Evolutionary conservation across 192 early-diverging fungal genomes (phyloP).

Genomic region (Entomortierella beljakovae): DNA sequence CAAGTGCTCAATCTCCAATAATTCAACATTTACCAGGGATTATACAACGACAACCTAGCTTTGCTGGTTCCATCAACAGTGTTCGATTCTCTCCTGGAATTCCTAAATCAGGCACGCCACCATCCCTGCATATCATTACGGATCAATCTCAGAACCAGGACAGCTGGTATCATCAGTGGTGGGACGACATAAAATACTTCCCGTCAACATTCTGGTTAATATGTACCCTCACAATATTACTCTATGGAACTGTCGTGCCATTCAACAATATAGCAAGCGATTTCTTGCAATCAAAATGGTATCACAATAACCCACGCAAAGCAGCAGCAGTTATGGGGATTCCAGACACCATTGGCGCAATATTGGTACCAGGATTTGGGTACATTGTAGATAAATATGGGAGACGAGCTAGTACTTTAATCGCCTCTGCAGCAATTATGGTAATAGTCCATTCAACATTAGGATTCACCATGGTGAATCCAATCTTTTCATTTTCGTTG

Average conservation of each 20-base stretch:
- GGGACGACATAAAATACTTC: constrained; percentile 23
- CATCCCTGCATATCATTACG: constrained; percentile 40
- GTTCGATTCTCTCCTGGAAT: constrained; percentile 18
- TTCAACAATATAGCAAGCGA: constrained; percentile 74
- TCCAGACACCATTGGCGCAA: constrained; percentile 68
- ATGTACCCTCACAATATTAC: constrained; percentile 52
- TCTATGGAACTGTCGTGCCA: constrained; percentile 70
- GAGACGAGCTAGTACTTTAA: constrained; percentile 57
- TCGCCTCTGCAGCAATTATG: constrained; percentile 58
- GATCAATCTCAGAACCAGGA: constrained; percentile 17
- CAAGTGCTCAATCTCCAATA: constrained; percentile 8
- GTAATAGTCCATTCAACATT: constrained; percentile 60
- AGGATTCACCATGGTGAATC: constrained; percentile 59
- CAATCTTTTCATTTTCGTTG: constrained; percentile 61
- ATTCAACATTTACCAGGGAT: constrained; percentile 26
- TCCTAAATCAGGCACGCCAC: constrained; percentile 9
- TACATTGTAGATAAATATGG: constrained; percentile 67
- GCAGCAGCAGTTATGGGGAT: constrained; percentile 76
- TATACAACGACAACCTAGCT: constrained; percentile 10
- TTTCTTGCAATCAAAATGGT: constrained; percentile 77
- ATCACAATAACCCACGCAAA: constrained; percentile 60
- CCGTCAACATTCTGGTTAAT: constrained; percentile 43
- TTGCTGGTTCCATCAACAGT: constrained; percentile 30
- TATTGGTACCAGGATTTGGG: constrained; percentile 68
- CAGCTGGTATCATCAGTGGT: constrained; percentile 22